Conservation (phyloP, 495 filamentous ascomycete species). For the Evernia prunastri region DNA sequence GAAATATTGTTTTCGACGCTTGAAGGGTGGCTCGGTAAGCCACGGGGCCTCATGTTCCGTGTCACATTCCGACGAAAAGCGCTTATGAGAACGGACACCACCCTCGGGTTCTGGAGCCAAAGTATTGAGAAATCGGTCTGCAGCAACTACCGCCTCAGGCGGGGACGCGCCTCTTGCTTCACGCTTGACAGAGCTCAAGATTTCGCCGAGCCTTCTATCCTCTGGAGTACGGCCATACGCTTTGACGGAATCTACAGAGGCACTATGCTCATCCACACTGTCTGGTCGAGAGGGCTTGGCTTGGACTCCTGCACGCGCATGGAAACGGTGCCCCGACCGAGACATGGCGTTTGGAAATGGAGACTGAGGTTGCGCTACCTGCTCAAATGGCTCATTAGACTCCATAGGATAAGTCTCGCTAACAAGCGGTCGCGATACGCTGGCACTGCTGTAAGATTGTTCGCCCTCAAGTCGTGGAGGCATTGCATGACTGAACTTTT, state of each 20-base stretch:
- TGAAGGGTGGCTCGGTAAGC: conserved; percentile 11
- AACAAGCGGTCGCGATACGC: neutral
- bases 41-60: conserved; percentile 7
- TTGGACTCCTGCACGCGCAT: neutral
- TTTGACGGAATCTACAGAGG: conserved; percentile 3
- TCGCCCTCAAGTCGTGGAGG: neutral
- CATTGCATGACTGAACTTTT: neutral
- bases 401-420: neutral
- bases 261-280: conserved; percentile 7
- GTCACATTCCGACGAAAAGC: conserved; percentile 9
- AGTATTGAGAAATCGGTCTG: conserved; percentile 39
- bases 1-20: conserved; percentile 3
- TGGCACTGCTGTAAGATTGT: neutral
- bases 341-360: conserved; percentile 3
- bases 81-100: neutral
- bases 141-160: conserved; percentile 30
- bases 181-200: conserved; percentile 16
- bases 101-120: conserved; percentile 28
- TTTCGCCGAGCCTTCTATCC: conserved; percentile 28
- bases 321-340: conserved; percentile 1
- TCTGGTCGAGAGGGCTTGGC: conserved; percentile 16
- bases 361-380: neutral
- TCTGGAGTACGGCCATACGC: conserved; percentile 27
- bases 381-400: conserved; percentile 3
- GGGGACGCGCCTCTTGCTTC: conserved; percentile 10